Evolutionary conservation across 2,329 filamentous ascomycete genomes (phyloP).

Genomic region (Apiospora pterosperma): DNA sequence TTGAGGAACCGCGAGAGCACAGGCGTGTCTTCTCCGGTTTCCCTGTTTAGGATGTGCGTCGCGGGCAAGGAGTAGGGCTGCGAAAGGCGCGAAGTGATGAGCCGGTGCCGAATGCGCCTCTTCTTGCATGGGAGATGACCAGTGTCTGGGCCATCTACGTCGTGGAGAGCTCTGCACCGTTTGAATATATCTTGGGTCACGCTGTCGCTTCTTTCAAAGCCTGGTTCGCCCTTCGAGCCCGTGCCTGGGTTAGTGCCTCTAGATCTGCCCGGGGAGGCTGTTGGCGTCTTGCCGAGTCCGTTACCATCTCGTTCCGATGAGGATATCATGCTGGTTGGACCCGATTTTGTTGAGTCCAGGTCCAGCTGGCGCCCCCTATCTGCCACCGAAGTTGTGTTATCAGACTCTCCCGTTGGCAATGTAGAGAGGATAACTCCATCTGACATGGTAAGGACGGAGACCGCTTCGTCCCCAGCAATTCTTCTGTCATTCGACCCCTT

Average conservation of each 20-base stretch:
- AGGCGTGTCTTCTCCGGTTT: constrained; percentile 41
- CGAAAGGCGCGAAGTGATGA: constrained; percentile 69
- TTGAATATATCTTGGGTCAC: constrained; percentile 32
- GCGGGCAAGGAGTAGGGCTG: constrained; percentile 66
- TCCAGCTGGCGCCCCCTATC: background rate
- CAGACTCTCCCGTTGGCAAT: too few relatives aligned
- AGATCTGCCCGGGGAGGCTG: background rate
- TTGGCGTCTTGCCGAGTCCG: background rate
- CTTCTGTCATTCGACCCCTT: background rate
- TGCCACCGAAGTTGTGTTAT: too few relatives aligned
- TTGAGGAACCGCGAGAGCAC: constrained; percentile 40
- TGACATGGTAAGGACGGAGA: background rate
- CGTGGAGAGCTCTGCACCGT: constrained; percentile 48
- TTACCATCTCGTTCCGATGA: background rate
- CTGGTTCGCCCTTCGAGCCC: background rate
- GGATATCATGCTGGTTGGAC: background rate
- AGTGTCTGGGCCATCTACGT: constrained; percentile 57
- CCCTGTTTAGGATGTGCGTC: constrained; percentile 65
- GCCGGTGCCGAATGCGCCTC: constrained; percentile 56
- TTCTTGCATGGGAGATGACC: constrained; percentile 59
- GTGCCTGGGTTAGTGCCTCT: background rate
- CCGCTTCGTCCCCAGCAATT: background rate
- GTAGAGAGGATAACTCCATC: background rate
- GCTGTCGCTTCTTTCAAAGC: background rate
- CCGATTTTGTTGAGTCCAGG: background rate